phyloP scores from a whole-genome alignment of 2,329 filamentous ascomycete genomes.

The Penicillium sp. region DNA sequence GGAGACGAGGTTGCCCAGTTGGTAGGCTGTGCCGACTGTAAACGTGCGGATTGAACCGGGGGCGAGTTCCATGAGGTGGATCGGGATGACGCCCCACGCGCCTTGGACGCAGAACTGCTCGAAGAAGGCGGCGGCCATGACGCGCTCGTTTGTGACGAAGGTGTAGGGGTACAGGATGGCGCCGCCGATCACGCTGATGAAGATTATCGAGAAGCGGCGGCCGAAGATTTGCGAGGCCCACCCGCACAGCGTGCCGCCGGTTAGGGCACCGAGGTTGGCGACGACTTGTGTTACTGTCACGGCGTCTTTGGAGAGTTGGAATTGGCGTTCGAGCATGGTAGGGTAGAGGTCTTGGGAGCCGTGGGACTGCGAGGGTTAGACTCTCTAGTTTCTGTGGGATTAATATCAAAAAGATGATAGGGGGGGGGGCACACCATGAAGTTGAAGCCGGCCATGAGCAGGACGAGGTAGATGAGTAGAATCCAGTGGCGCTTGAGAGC shows the following conservation, averaged over 20 bases:
- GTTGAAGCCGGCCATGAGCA: slow-evolving; percentile 90
- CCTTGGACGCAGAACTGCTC: slow-evolving; percentile 80
- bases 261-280: slow-evolving; percentile 72
- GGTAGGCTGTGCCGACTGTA: slow-evolving; percentile 66
- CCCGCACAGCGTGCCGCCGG: slow-evolving; percentile 69
- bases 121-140: slow-evolving; percentile 84
- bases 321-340: slow-evolving; percentile 64
- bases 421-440: slow-evolving; percentile 65
- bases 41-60: slow-evolving; percentile 66
- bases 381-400: neutral
- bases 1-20: slow-evolving; percentile 66
- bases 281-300: slow-evolving; percentile 75
- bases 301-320: slow-evolving; percentile 58
- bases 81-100: slow-evolving; percentile 76
- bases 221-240: slow-evolving; percentile 73
- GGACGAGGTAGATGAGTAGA: slow-evolving; percentile 77
- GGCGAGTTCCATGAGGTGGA: slow-evolving; percentile 68
- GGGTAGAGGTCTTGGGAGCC: slow-evolving; percentile 71
- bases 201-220: slow-evolving; percentile 70
- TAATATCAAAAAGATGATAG: neutral
- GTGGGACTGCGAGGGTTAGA: slow-evolving; percentile 59
- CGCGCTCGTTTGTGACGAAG: slow-evolving; percentile 48
- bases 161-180: slow-evolving; percentile 84
- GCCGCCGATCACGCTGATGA: slow-evolving; percentile 68
- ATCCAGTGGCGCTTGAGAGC: slow-evolving; percentile 81